phyloP scores from a whole-genome alignment of 2,329 filamentous ascomycete genomes.

The Escovopsis sp. region DNA sequence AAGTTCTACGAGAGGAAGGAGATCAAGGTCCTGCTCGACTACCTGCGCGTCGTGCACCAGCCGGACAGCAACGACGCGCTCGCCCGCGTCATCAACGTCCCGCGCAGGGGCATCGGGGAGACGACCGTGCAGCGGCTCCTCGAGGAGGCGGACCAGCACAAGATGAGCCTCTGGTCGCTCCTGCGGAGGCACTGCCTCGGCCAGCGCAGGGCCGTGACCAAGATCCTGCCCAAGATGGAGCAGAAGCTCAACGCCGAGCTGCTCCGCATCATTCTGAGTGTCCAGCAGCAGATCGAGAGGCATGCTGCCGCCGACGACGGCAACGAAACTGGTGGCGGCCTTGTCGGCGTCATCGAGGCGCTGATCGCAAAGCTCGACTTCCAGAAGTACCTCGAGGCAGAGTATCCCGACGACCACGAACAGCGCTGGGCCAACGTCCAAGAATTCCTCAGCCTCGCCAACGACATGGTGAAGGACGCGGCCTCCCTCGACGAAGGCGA shows the following conservation, averaged over 20 bases:
- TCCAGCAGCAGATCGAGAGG: conserved; percentile 15
- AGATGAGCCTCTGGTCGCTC: conserved; percentile 61
- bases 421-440: conserved; percentile 76
- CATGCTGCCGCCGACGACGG: conserved; percentile 13
- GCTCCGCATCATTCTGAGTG: conserved; percentile 24
- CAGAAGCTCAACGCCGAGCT: conserved; percentile 37
- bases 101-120: conserved; percentile 67
- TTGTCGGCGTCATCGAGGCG: conserved; percentile 35
- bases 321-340: too few relatives aligned
- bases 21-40: conserved; percentile 76
- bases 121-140: conserved; percentile 58
- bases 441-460: conserved; percentile 68
- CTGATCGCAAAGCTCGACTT: conserved; percentile 53
- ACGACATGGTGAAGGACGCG: conserved; percentile 45
- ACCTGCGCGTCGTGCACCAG: conserved; percentile 71
- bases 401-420: conserved; percentile 61
- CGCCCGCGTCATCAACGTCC: conserved; percentile 69
- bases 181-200: conserved; percentile 41
- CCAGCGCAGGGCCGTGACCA: conserved; percentile 30
- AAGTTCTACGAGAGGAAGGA: conserved; percentile 88
- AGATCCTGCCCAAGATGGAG: conserved; percentile 33
- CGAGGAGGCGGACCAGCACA: conserved; percentile 57
- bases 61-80: conserved; percentile 79
- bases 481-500: conserved; percentile 34
- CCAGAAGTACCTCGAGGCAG: conserved; percentile 55